Evolutionary conservation across 345 rosid species (phyloP), one percentile per base, ranked within the genome.

Genomic region (Acer yangbiense): DNA sequence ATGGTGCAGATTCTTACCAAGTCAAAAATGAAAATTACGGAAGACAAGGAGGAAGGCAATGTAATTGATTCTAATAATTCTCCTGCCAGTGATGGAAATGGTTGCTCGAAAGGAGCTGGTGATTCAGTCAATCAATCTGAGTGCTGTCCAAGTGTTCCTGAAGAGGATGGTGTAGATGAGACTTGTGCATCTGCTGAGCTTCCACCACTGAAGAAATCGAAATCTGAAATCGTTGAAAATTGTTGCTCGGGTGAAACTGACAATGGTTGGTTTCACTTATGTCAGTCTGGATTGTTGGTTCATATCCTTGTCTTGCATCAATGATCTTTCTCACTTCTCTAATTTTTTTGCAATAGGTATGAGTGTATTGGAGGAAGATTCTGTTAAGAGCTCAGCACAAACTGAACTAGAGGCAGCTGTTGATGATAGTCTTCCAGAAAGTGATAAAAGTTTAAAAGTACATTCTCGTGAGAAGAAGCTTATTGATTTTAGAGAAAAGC

Each of bases 381-480:
- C 68, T 13, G 88, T 76, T 65, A 60, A 55, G 71, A 12, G 78
- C 69, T n/a, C 57, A 77, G 71, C 65, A 58, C 69, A 77, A 83
- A 62, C 71, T 21, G 81, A 87, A 68, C 44, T 74, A n/a, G 77
- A 81, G 61, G 76, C 63, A 65, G 76, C 63, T 39, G 68, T 52
- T 46, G 87, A 83, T 68, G 80, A 72, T 80, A 35, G 73, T 70
- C 57, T 68, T 44, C 57, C 69, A 50, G 97, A 91, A 80, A 85
- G 89, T 76, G 94, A 90, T 60, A 67, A 60, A 71, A 85, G 91
- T 81, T 87, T 90, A 65, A 91, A 90, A 84, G 64, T 80, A 48
- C 97, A 94, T 68, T 87, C 88, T 39, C 94, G 97, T 44, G 98
- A 96, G 79, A 94, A 83, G 88, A 95, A 89, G 91, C 88, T 91